phyloP scores from a whole-genome alignment of 2,329 filamentous ascomycete genomes.

The Talaromyces verruculosus region DNA sequence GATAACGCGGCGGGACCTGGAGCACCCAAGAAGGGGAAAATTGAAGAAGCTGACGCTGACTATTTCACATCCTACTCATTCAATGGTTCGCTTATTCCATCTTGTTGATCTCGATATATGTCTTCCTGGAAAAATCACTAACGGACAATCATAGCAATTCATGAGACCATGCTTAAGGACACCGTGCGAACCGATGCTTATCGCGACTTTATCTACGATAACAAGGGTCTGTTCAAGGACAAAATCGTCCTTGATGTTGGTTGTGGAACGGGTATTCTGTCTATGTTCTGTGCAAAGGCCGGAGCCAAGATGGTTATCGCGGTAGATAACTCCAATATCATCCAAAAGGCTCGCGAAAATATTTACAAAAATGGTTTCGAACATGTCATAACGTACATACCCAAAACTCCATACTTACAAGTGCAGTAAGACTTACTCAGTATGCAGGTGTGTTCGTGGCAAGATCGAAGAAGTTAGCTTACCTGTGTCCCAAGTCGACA shows the following conservation, averaged over 20 bases:
- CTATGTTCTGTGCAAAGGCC: slow-evolving; percentile 90
- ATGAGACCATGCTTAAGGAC: slow-evolving; percentile 95
- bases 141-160: slow-evolving; percentile 64
- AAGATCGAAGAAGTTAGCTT: slow-evolving; percentile 83
- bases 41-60: slow-evolving; percentile 55
- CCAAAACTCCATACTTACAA: background rate
- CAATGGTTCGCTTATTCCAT: slow-evolving; percentile 56
- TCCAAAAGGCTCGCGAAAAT: slow-evolving; percentile 81
- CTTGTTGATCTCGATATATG: background rate
- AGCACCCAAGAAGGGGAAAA: slow-evolving; percentile 8
- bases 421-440: slow-evolving; percentile 16
- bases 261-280: slow-evolving; percentile 77
- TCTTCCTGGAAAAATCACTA: background rate
- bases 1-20: background rate
- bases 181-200: slow-evolving; percentile 84
- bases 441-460: slow-evolving; percentile 65
- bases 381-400: slow-evolving; percentile 63
- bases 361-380: slow-evolving; percentile 76
- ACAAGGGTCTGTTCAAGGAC: slow-evolving; percentile 47
- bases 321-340: slow-evolving; percentile 89
- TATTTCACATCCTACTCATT: slow-evolving; percentile 67
- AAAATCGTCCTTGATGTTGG: slow-evolving; percentile 85
- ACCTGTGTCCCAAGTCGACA: slow-evolving; percentile 78
- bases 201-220: slow-evolving; percentile 67
- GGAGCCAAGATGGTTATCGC: slow-evolving; percentile 84